Percentiles rank a stretch among this genome's conserved stretches.
These are phyloP conservation scores for Cladosporium sphaerospermum DNA, from an alignment of 2,329 filamentous ascomycete genomes.

Conservation along the genomic window DNA sequence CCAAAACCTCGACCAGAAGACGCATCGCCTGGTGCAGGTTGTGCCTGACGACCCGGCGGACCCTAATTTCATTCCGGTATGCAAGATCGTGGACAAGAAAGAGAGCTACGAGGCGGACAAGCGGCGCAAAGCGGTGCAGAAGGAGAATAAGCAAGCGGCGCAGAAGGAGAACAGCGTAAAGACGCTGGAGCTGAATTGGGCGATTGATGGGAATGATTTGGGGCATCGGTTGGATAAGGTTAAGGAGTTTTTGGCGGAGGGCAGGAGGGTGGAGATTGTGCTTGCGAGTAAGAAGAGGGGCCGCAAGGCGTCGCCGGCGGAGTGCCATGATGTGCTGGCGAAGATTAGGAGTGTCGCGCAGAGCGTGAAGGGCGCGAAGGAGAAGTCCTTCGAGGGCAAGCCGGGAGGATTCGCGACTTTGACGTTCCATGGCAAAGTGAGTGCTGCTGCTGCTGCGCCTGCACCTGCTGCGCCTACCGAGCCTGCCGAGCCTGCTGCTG, in stretches of 20 bases:
- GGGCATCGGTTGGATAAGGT: slow-evolving; percentile 63
- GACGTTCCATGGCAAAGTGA: slow-evolving; percentile 37
- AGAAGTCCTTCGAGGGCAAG: slow-evolving; percentile 44
- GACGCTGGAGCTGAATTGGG: slow-evolving; percentile 86
- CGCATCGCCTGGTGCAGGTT: slow-evolving; percentile 48
- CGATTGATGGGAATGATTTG: slow-evolving; percentile 70
- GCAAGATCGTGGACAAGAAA: slow-evolving; percentile 60
- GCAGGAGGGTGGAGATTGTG: slow-evolving; percentile 67
- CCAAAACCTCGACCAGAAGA: slow-evolving; percentile 41
- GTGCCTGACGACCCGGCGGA: slow-evolving; percentile 22
- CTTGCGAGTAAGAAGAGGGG: slow-evolving; percentile 62
- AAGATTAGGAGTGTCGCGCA: slow-evolving; percentile 42
- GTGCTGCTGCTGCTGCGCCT: neutral
- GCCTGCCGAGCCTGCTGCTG: no score
- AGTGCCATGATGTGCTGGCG: slow-evolving; percentile 54
- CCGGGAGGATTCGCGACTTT: slow-evolving; percentile 41
- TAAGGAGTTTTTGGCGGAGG: slow-evolving; percentile 64
- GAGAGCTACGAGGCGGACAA: slow-evolving; percentile 44
- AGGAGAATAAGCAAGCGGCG: slow-evolving; percentile 41
- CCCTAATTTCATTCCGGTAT: slow-evolving; percentile 54
- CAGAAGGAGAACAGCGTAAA: slow-evolving; percentile 51
- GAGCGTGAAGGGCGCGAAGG: slow-evolving; percentile 39
- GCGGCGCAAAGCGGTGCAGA: slow-evolving; percentile 35
- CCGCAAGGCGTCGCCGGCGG: slow-evolving; percentile 53
- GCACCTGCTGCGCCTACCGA: no score